Base-by-base conservation (phyloP, 2,329 filamentous ascomycete species). In the Chaetomiaceae sp. region DNA sequence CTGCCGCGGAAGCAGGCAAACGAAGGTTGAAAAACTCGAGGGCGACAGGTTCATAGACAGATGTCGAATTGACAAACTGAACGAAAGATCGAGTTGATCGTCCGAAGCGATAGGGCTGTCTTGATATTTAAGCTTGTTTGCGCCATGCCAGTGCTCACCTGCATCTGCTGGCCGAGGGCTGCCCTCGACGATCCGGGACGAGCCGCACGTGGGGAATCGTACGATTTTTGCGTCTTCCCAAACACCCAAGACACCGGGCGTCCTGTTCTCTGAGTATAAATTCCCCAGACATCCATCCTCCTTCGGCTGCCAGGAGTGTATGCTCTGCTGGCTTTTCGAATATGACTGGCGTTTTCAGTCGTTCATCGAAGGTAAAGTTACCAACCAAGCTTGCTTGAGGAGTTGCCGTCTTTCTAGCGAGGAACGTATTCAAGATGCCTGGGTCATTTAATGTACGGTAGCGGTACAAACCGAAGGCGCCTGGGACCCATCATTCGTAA, bases 171-270 rank as follows among this genome's bases (percentile, higher is more conserved):
- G 58, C 51, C 56, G 27, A 40, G 52, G 40, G 47, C 37, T 37
- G 40, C 40, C 25, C 43, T 55, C 39, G 59, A 59, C 50, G 57
- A 61, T 62, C 60, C 60, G 56, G 57, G 46, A 56, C 47, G 45
- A 45, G 57, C 60, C 58, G 59, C 56, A 51, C 54, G 53, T 58
- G 51, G 56, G 55, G 52, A 61, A 62, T 62, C 58, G 58, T 59
- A 58, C 59, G 56, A 61, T 58, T 60, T 60, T 49, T 58, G 56
- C 45, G 34, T 46, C 52, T 9, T 51, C 52, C n/a, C 45, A 50
- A 33, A 54, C 51, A 43, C 38, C 33, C 20, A 42, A 31, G 15
- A 14, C 20, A 40, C 15, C 36, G 12, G 25, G 25, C 5, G 25
- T 27, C 25, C 5, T 27, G 9, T 27, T 27, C 25, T 33, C 7